These are phyloP conservation scores for Teratosphaeria epicoccoides DNA, from an alignment of 2,329 filamentous ascomycete species.

Conservation along the genomic window DNA sequence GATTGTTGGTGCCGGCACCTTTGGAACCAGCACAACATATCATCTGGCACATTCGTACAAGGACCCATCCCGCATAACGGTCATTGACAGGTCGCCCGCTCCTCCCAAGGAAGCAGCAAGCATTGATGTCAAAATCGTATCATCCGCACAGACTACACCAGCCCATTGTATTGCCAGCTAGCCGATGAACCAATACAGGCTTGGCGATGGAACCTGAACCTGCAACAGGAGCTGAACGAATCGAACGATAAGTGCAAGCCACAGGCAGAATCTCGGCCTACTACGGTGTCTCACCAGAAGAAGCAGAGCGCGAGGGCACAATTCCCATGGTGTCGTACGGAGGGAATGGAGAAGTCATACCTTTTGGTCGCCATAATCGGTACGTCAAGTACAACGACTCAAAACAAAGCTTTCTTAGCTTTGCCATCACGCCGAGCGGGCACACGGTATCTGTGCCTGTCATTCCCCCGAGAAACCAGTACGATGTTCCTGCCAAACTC, in stretches of 20 bases:
- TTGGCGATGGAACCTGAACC: constrained; percentile 25
- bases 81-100: constrained; percentile 48
- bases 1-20: not conserved
- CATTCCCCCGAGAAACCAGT: constrained; percentile 33
- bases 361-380: constrained; percentile 35
- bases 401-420: constrained; percentile 46
- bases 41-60: constrained; percentile 26
- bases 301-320: constrained; percentile 37
- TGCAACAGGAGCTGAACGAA: constrained; percentile 39
- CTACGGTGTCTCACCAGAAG: constrained; percentile 41
- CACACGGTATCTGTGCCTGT: constrained; percentile 42
- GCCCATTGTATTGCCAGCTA: constrained; percentile 20
- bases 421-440: constrained; percentile 36
- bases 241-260: constrained; percentile 45
- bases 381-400: constrained; percentile 54
- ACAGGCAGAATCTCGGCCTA: constrained; percentile 51
- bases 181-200: constrained; percentile 31
- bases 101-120: constrained; percentile 34
- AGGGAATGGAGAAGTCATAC: constrained; percentile 37
- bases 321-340: constrained; percentile 47
- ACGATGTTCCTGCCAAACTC: constrained; percentile 31
- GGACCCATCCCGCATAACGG: constrained; percentile 39
- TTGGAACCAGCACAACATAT: not conserved
- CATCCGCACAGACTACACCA: constrained; percentile 24
- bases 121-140: constrained; percentile 24